These are phyloP conservation scores for Batrachochytrium dendrobatidis DNA, from an alignment of 371 early-diverging fungal genomes.

Conservation along the genomic window DNA sequence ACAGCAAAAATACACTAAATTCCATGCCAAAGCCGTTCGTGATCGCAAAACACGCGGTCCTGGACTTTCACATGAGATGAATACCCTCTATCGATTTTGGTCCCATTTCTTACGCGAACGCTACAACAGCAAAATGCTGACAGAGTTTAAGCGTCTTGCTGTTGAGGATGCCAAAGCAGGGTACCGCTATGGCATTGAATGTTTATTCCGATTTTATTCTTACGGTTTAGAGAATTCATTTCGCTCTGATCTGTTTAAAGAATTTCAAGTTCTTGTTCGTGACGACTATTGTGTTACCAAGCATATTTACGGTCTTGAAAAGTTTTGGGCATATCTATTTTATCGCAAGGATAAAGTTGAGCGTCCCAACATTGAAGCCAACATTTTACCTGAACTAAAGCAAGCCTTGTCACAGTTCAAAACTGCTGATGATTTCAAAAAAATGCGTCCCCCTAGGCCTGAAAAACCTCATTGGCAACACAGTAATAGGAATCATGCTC, in stretches of 20 bases:
- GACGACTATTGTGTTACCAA: constrained; percentile 58
- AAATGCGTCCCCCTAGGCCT: background rate
- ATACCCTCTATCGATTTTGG: constrained; percentile 97
- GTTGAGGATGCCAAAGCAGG: constrained; percentile 84
- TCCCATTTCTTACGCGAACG: constrained; percentile 94
- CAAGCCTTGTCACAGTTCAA: constrained; percentile 58
- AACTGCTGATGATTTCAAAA: constrained; percentile 22
- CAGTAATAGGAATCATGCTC: too few species aligned
- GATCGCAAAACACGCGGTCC: constrained; percentile 86
- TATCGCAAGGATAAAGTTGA: constrained; percentile 81
- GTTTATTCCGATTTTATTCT: constrained; percentile 93
- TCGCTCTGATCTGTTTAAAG: constrained; percentile 74
- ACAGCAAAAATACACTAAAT: constrained; percentile 92
- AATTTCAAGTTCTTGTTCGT: constrained; percentile 78
- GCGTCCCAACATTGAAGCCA: constrained; percentile 50
- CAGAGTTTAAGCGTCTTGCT: constrained; percentile 84
- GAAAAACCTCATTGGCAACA: too few species aligned
- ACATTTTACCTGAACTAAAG: constrained; percentile 53
- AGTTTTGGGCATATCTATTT: constrained; percentile 92
- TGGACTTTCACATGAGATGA: constrained; percentile 96
- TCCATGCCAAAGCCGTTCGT: constrained; percentile 86
- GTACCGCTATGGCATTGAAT: constrained; percentile 93
- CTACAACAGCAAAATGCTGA: constrained; percentile 87
- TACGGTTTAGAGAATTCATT: constrained; percentile 90
- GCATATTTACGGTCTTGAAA: constrained; percentile 82